Conservation (phyloP, 1,284 basidiomycete species). For the Trichosporon sp. region DNA sequence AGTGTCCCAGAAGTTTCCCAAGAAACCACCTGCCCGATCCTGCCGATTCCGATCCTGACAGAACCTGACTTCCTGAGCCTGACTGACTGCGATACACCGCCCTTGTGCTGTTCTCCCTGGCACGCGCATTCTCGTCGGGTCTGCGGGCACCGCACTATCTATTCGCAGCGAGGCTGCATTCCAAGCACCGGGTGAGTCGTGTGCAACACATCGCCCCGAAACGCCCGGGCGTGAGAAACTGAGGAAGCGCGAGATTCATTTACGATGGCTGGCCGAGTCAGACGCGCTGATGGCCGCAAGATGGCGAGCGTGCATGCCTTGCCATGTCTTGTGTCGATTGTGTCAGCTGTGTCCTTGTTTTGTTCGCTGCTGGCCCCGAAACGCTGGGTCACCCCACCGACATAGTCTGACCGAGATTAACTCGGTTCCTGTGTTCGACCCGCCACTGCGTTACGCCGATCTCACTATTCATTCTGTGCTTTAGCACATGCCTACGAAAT, state of each 20-base stretch:
- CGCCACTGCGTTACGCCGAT: constrained; percentile 6
- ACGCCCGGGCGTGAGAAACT: not conserved
- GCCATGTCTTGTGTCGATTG: no score
- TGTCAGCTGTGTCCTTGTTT: no score
- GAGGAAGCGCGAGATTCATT: not conserved
- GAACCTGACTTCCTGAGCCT: no score
- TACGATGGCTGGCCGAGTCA: not conserved
- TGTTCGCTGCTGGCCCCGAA: no score
- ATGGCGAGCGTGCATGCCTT: not conserved
- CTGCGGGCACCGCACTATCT: not conserved
- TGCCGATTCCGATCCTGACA: not conserved
- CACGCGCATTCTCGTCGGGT: not conserved
- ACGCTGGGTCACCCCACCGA: no score
- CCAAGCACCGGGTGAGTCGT: not conserved
- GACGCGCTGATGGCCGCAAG: no score
- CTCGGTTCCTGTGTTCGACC: constrained; percentile 1
- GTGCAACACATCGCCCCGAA: not conserved
- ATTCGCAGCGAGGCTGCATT: not conserved
- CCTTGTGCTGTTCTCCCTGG: not conserved
- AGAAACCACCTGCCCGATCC: not conserved
- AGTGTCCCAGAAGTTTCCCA: not conserved
- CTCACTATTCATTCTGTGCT: not conserved
- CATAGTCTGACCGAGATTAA: not conserved
- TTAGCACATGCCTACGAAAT: not conserved
- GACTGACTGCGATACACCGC: not conserved